Evolutionary conservation across 1,284 basidiomycete genomes (phyloP).

Genomic region (Ceratobasidium sp.): DNA sequence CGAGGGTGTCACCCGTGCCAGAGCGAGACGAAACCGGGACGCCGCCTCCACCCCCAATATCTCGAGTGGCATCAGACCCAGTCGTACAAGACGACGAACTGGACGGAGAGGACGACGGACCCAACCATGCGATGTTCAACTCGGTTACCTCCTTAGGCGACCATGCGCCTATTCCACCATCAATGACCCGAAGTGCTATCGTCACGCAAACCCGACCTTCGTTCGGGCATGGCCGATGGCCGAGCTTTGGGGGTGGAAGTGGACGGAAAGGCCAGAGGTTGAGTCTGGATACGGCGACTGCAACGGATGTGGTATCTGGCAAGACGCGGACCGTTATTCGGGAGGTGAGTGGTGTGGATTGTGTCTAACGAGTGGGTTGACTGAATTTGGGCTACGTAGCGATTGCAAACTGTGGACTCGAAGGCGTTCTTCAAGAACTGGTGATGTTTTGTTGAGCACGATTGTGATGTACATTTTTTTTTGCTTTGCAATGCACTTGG

Average conservation of each 20-base stretch:
- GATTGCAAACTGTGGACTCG: slow-evolving; percentile 76
- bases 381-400: slow-evolving; percentile 60
- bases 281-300: slow-evolving; percentile 76
- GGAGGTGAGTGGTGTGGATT: slow-evolving; percentile 67
- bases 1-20: slow-evolving; percentile 30
- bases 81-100: slow-evolving; percentile 23
- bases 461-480: slow-evolving; percentile 21
- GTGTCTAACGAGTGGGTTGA: slow-evolving; percentile 13
- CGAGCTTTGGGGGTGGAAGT: slow-evolving; percentile 49
- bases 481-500: background rate
- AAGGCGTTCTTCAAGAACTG: slow-evolving; percentile 79
- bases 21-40: slow-evolving; percentile 32
- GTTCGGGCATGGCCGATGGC: slow-evolving; percentile 41
- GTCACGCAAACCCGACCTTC: slow-evolving; percentile 22
- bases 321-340: slow-evolving; percentile 73
- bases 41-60: slow-evolving; percentile 34
- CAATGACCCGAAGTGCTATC: slow-evolving; percentile 29
- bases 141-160: slow-evolving; percentile 38
- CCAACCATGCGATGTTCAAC: slow-evolving; percentile 32
- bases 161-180: slow-evolving; percentile 25
- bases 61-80: slow-evolving; percentile 31
- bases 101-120: slow-evolving; percentile 36
- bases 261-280: slow-evolving; percentile 55
- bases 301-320: slow-evolving; percentile 59
- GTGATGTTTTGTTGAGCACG: slow-evolving; percentile 57